These are phyloP conservation scores for Zasmidium cellare DNA, from an alignment of 2,329 filamentous ascomycete genomes.

Conservation along the genomic window DNA sequence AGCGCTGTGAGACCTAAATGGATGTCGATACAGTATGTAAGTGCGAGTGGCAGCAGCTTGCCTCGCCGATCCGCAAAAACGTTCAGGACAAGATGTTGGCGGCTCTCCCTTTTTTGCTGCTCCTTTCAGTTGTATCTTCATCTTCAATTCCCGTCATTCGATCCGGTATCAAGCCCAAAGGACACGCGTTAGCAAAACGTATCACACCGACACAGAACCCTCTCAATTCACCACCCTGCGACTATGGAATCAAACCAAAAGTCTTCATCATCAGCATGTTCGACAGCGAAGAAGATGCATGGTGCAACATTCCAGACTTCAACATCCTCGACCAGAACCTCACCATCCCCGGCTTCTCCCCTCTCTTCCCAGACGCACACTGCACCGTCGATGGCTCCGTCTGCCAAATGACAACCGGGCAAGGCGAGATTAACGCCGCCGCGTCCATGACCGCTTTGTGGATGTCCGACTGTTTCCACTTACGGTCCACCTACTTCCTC, in stretches of 20 bases:
- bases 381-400: constrained; percentile 62
- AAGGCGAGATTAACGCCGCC: constrained; percentile 35
- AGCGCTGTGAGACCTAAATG: neutral
- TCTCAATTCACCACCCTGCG: neutral
- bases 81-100: neutral
- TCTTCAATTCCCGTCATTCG: constrained; percentile 8
- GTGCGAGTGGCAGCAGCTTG: neutral
- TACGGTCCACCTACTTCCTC: constrained; percentile 27
- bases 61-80: neutral
- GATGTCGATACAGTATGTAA: neutral
- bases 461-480: constrained; percentile 22
- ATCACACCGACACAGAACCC: neutral
- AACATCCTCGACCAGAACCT: constrained; percentile 33
- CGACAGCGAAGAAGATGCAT: constrained; percentile 50
- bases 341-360: constrained; percentile 33
- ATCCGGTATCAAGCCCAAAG: constrained; percentile 9
- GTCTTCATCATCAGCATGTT: constrained; percentile 65
- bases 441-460: constrained; percentile 19
- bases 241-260: constrained; percentile 46
- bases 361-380: constrained; percentile 41
- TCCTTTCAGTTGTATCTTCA: neutral
- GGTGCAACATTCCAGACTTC: constrained; percentile 33
- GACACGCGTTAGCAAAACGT: neutral
- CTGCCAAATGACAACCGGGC: constrained; percentile 68
- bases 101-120: constrained; percentile 1